Evolutionary conservation across 2,329 filamentous ascomycete species (phyloP), one percentile per base, ranked within the genome.

Genomic region (Biscogniauxia marginata): DNA sequence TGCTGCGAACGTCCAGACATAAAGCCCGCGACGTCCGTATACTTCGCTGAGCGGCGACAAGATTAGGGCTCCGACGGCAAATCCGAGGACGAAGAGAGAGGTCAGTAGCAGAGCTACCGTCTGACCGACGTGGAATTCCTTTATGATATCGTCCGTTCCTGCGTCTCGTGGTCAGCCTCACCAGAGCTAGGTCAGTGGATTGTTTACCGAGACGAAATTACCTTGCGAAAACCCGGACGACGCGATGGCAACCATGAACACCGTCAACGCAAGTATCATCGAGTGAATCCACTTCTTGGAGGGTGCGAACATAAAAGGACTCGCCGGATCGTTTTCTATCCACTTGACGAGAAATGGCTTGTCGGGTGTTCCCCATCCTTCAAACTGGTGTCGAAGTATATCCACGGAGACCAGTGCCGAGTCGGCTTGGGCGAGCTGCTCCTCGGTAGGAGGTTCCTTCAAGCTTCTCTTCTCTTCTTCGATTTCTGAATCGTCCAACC

Each of bases 301-400:
- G 51, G 64, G 65, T 7, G 65, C 11, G 60, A 73, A 77, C 11
- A 60, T 65, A 70, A 77, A 71, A 0, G 76, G 75, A 53, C 79
- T 78, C 56, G 76, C 69, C 2, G 75, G 73, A 55, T 80, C 77
- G 48, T 76, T 71, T 19, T 75, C 71, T 54, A 78, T 72, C 75
- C 75, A 80, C 49, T 76, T 73, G 50, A 80, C 74, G 8, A 77
- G 66, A 56, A 71, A 77, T 1, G 76, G 76, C 56, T 78, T 74
- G 11, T 75, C 73, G 13, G 72, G 69, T 25, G 75, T 78, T 50
- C 76, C 76, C 3, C 67, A 66, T 21, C 76, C 76, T 8, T 72
- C 68, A 56, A 77, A 78, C 0, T 73, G 65, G 61, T 72, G 74
- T 53, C 75, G 71, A 20, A 68, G 49, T 30, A 70, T 63, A 18